Evolutionary conservation across 2,329 filamentous ascomycete species (phyloP), one percentile per base, ranked within the genome.

Genomic region (Xylariaceae sp.): DNA sequence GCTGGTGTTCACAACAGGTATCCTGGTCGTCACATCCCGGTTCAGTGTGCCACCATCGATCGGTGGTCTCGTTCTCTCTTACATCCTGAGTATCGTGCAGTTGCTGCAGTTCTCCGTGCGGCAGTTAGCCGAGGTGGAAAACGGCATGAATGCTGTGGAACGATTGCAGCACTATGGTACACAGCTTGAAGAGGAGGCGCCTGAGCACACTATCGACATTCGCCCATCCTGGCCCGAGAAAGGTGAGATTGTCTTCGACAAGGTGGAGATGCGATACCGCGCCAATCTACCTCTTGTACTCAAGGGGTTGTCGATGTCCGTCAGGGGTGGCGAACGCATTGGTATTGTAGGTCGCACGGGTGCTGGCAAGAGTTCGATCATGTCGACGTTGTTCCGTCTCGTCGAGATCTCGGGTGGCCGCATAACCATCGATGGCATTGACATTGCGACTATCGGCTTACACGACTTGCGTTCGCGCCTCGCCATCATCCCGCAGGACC

Each of bases 81-180:
- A 97, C 74, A 96, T 97, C 70, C 81, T 99, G 15, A 84, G 88
- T 11, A 96, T 97, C 69, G 92, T 96, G 15, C 90, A 95, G 73
- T 92, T 97, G 88, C 88, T 97, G 65, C 93, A 97, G 71, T 97
- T 97, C 74, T 93, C 91, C 0, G 90, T 97, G 15, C 85, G 94
- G 15, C 93, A 97, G 74, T 81, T 97, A 6, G 93, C 93, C 30
- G 93, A 97, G 73, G 91, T 97, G 7, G 93, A 97, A 74, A 97
- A 97, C 75, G 91, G 92, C 71, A 97, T 97, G 93, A 97, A 97
- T 73, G 88, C 92, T 0, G 94, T 95, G 0, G 93, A 97, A 75
- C 88, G 94, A 53, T 80, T 97, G 39, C 86, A 92, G 72, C 91
- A 96, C 77, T 97, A 97, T 72, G 92, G 90, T 57, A 90, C 85